Evolutionary conservation across 2,329 filamentous ascomycete species (phyloP).

Genomic region (Ascochyta rabiei): DNA sequence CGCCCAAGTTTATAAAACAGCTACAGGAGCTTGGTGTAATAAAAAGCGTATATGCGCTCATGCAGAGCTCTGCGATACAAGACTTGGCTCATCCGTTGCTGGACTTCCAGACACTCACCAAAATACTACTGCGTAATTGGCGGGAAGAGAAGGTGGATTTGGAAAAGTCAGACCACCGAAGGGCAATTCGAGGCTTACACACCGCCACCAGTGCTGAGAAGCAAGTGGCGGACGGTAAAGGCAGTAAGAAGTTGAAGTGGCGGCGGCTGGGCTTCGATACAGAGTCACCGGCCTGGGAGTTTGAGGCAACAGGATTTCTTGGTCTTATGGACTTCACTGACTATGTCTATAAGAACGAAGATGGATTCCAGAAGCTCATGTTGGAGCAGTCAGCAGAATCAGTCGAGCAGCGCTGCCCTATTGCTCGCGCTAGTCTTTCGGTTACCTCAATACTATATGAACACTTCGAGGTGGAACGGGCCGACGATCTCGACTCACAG

Average conservation of each 20-base stretch:
- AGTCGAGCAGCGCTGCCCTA: slow-evolving; percentile 75
- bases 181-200: slow-evolving; percentile 84
- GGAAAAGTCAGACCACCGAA: slow-evolving; percentile 84
- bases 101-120: slow-evolving; percentile 92
- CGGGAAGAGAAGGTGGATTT: slow-evolving; percentile 82
- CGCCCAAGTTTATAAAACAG: slow-evolving; percentile 93
- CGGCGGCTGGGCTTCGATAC: slow-evolving; percentile 87
- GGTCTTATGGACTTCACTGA: slow-evolving; percentile 98
- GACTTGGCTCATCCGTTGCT: slow-evolving; percentile 88
- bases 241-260: slow-evolving; percentile 84
- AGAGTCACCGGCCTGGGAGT: slow-evolving; percentile 85
- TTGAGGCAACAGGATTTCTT: slow-evolving; percentile 82
- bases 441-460: slow-evolving; percentile 90
- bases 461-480: slow-evolving; percentile 91
- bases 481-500: slow-evolving; percentile 78
- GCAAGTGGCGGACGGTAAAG: slow-evolving; percentile 48
- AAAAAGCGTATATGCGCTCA: slow-evolving; percentile 84
- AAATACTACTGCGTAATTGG: slow-evolving; percentile 87
- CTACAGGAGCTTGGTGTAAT: slow-evolving; percentile 93
- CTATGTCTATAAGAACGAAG: slow-evolving; percentile 89
- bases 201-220: slow-evolving; percentile 78
- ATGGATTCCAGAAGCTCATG: slow-evolving; percentile 88
- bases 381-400: slow-evolving; percentile 84
- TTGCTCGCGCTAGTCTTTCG: slow-evolving; percentile 84
- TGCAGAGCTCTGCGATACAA: slow-evolving; percentile 91